phyloP scores from a whole-genome alignment of 139 green algal species.

The Volvox africanus region DNA sequence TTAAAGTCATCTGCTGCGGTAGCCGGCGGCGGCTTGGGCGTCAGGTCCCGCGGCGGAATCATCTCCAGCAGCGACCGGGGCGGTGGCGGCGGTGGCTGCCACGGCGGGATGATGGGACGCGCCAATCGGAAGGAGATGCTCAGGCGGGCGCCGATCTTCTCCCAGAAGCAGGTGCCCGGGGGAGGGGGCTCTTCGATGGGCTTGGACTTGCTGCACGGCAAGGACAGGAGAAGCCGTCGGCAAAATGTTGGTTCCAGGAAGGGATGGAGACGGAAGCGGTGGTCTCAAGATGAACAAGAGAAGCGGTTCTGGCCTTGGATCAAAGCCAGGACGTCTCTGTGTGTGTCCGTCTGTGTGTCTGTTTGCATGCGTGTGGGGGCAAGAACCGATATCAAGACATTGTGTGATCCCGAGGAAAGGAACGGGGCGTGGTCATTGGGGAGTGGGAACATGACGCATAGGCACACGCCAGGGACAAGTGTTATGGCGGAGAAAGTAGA shows the following conservation, averaged over 20 bases:
- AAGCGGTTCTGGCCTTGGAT: no score
- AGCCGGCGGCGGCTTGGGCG: slow-evolving; percentile 39
- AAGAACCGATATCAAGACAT: no score
- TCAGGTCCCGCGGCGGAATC: slow-evolving; percentile 52
- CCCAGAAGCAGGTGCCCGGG: slow-evolving; percentile 16
- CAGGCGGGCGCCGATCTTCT: slow-evolving; percentile 2
- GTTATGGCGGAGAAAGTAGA: no score
- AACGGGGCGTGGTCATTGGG: no score
- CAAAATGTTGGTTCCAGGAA: no score
- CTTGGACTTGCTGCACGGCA: slow-evolving; percentile 25
- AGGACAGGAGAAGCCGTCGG: background rate
- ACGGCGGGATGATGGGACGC: slow-evolving; percentile 43
- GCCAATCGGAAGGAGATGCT: slow-evolving; percentile 33
- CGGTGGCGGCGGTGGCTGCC: slow-evolving; percentile 42
- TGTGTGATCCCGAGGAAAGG: no score
- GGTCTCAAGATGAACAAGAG: background rate
- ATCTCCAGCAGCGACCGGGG: slow-evolving; percentile 38
- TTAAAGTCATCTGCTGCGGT: slow-evolving; percentile 46
- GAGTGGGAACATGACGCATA: no score
- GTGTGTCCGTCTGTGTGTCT: no score
- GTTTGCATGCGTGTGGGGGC: no score
- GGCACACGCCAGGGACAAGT: no score
- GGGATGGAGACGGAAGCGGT: background rate
- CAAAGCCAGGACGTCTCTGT: no score
- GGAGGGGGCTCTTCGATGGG: slow-evolving; percentile 27